A percentile compares a stretch with the other conserved stretches of the same genome.
phyloP scores from a whole-genome alignment of 305 asterid genomes.

The Coffea humblotiana region DNA sequence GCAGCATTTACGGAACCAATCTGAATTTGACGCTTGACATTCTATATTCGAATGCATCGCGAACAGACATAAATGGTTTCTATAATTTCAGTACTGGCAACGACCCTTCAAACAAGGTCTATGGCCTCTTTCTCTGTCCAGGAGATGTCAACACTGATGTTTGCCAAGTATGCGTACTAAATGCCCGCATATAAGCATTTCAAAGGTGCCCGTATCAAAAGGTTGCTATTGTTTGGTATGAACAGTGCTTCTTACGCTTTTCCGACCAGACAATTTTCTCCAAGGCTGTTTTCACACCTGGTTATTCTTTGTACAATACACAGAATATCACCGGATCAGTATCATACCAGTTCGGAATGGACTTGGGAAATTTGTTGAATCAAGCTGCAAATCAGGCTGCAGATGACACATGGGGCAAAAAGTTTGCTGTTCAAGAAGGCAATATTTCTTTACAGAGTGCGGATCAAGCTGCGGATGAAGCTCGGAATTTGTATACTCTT shows the following conservation, averaged over 20 bases:
- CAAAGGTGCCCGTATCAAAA: background rate
- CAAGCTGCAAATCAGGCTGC: slow-evolving; percentile 1
- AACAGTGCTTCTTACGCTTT: slow-evolving; percentile 15
- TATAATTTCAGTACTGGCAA: background rate
- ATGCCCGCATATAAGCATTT: background rate
- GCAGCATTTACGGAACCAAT: slow-evolving; percentile 3
- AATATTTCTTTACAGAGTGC: no score
- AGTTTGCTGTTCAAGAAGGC: slow-evolving; percentile 5
- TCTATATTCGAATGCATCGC: slow-evolving; percentile 8
- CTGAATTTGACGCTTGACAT: slow-evolving; percentile 6
- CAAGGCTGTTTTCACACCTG: no score
- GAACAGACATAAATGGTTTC: background rate
- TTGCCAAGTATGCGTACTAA: slow-evolving; percentile 11
- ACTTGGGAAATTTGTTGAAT: background rate
- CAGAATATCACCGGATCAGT: background rate
- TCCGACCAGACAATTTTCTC: slow-evolving; percentile 13
- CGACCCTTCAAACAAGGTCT: background rate
- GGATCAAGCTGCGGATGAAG: no score
- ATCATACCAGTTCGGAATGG: background rate
- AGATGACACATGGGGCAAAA: background rate
- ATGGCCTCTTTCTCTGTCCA: slow-evolving; percentile 25
- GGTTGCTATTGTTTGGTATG: slow-evolving; percentile 5
- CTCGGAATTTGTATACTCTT: background rate
- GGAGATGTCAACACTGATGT: background rate
- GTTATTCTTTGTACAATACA: accelerated